phyloP scores from a whole-genome alignment of 805 yeast genomes.

The Metschnikowia baotianmanensis region DNA sequence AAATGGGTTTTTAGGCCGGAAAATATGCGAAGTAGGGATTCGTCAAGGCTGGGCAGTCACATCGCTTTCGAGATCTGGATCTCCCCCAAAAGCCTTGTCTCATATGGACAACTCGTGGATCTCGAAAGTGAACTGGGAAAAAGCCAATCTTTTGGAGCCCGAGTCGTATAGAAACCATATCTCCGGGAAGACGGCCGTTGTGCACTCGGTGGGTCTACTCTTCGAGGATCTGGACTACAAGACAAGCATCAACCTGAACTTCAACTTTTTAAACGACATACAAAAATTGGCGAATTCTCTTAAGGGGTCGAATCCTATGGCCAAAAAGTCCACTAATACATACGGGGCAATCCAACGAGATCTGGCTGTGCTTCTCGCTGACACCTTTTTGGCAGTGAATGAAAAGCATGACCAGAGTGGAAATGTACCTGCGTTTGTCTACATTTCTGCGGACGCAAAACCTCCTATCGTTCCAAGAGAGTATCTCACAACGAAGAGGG shows the following conservation, averaged over 20 bases:
- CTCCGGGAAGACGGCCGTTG: conserved; percentile 58
- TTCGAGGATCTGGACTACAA: conserved; percentile 72
- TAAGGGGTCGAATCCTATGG: conserved; percentile 64
- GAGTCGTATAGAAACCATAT: conserved; percentile 50
- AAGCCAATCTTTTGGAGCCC: conserved; percentile 69
- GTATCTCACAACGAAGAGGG: conserved; percentile 73
- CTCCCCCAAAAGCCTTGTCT: conserved; percentile 36
- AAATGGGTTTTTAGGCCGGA: conserved; percentile 71
- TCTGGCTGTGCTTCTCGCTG: conserved; percentile 65
- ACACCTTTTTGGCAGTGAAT: conserved; percentile 40
- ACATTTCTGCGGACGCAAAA: conserved; percentile 76
- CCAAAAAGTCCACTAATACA: conserved; percentile 41
- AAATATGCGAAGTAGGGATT: conserved; percentile 67
- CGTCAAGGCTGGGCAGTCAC: conserved; percentile 62
- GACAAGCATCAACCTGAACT: conserved; percentile 42
- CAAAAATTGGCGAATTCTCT: conserved; percentile 31
- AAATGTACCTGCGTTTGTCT: conserved; percentile 50
- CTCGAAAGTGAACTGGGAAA: conserved; percentile 58
- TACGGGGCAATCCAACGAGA: conserved; percentile 67
- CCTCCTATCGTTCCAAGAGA: conserved; percentile 64
- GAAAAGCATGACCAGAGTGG: background rate
- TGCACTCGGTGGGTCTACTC: conserved; percentile 79
- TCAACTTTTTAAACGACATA: conserved; percentile 32
- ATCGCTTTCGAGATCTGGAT: conserved; percentile 67
- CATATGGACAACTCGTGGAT: conserved; percentile 43